Base-by-base conservation (phyloP, 129 eudicot genomes). In the Erigeron canadensis region DNA sequence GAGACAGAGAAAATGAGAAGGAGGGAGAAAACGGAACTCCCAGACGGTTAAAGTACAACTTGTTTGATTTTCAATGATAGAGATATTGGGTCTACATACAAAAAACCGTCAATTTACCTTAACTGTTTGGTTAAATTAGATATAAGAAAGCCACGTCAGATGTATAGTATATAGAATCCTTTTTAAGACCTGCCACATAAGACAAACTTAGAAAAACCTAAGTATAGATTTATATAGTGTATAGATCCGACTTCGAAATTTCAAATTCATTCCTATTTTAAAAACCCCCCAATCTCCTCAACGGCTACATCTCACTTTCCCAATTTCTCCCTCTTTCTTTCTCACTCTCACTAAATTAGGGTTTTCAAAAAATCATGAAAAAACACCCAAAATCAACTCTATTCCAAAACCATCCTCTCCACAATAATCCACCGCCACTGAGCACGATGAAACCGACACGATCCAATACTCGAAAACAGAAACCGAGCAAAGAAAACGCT, bases 401-500 rank as follows among this genome's bases (percentile, higher is more conserved):
- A 53, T 67, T 86, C 77, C 71, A 84, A 45, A 90, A 86, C 22
- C 58, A 54, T 60, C 38, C 69, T 8, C 12, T 12, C 11, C 75
- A 22, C 19, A 45, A 18, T 3, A 28, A 28, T 28, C 34, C 34
- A 23, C 75, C 69, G 9, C 67, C 64, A 79, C 73, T 62, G 58
- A 73, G 34, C 72, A 67, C 89, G 1, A 61, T 60, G 53, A 87
- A 84, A 65, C 84, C 73, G 10, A 73, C 63, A 18, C 44, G 71
- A 44, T 37, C 73, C 34, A 28, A 28, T 10, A 80, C 40, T 66
- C 88, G 91, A 10, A 83, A 84, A 61, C 86, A 75, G 43, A 83
- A 84, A 72, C 34, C 17, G 0, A 50, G 67, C 28, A 89, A 92
- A 47, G 98, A 92, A 68, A 92, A 92, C 37, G 81, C 89, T 47